Evolutionary conservation across 164 flowering plant species (phyloP), one percentile per base, ranked within the genome.

Genomic region (Berberis vulgaris): DNA sequence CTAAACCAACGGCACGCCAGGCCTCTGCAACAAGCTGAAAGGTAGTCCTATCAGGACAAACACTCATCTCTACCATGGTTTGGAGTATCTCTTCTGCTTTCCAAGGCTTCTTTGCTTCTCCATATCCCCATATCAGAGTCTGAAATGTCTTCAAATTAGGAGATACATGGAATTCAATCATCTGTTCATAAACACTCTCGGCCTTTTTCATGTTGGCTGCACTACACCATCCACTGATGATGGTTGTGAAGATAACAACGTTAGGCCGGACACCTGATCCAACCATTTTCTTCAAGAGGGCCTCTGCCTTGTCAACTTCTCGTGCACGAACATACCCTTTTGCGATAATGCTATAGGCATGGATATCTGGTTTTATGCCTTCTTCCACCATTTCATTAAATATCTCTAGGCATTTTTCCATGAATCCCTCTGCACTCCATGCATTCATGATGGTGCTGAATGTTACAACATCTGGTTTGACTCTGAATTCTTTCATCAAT

Each of bases 381-480:
- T 83, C 81, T 69, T 77, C 74, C 65, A 73, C 67, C 95, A 92
- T 92, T 75, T 86, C 89, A 54, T 91, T 70, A 65, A 91, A 91
- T 43, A 87, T 77, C 56, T 83, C 86, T 62, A 74, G 77, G 80
- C 99, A 94, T 69, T 78, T 94, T 11, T 78, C 85, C 96, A 91
- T 89, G 50, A 76, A 77, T 52, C 99, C 97, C 1, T 76, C 86
- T 0, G 91, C 74, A 69, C 96, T 85, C 97, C 97, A 91, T 11
- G 88, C 86, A 71, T 94, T 80, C 99, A 94, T 91, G 52, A 91
- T 83, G 56, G 91, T 88, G 90, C 99, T 91, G 71, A 87, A 94
- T 68, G 99, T 87, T 65, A 94, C 57, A 12, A 94, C 97, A 71
- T 91, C 99, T 46, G 97, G 97, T 75, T 85, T 91, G 62, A 89